Base-by-base conservation (phyloP, 2,329 filamentous ascomycete species). In the Penicillium sp. region DNA sequence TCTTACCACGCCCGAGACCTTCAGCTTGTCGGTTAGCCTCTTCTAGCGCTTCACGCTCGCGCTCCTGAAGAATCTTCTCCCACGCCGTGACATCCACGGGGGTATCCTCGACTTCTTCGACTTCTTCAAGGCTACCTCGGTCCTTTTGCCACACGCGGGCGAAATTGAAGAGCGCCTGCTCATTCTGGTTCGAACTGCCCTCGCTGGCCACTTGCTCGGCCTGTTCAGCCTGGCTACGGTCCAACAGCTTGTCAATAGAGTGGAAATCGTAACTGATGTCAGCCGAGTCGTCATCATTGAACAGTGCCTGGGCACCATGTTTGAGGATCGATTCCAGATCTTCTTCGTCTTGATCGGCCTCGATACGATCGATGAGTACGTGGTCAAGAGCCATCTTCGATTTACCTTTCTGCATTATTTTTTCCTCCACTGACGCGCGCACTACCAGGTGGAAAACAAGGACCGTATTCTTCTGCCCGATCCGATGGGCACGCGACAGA, bases 311-410 rank as follows among this genome's bases (percentile, higher is more conserved):
- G 0, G 91, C 90, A 46, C 93, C 93, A 62, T 94, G 86, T 57
- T 84, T 85, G 34, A 98, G 76, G 53, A 97, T 90, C 0, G 87
- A 87, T 60, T 95, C 89, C 4, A 97, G 72, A 62, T 97, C 89
- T 52, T 83, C 82, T 8, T 81, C 82, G 33, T 91, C 80, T 40
- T 93, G 85, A n/a, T 90, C 84, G 2, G 82, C 80, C 50, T 90
- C 88, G 80, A 98, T 88, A 46, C 82, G 84, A 65, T 97, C 90
- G 52, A 98, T 96, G 19, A 98, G 78, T 1, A 93, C 87, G 67
- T 97, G 90, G 61, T 98, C 93, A 0, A 98, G 78, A 0, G 88
- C 88, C 82, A 98, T 88, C 72, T 98, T 98, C 70, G 88, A 94
- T 60, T 88, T 85, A 6, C 93, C 93, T 59, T 95, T 88, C 66